Evolutionary conservation across 176 grass and related monocot genomes (phyloP).

Genomic region (Cocos nucifera): DNA sequence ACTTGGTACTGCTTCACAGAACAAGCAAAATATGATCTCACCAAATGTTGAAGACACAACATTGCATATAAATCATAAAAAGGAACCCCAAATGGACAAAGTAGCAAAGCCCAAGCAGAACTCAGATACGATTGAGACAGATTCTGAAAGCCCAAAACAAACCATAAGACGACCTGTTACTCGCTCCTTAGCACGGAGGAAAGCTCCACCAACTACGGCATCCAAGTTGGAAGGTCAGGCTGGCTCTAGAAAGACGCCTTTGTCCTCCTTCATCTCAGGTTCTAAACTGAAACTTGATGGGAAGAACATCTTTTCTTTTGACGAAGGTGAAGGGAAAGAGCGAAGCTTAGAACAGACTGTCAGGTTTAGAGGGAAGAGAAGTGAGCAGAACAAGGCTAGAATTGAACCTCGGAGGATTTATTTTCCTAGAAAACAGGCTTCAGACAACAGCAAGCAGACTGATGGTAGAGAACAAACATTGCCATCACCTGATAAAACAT

Average conservation of each 20-base stretch:
- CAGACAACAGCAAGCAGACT: constrained; percentile 15
- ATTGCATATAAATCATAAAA: constrained; percentile 2
- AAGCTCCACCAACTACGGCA: constrained; percentile 25
- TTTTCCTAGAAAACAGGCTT: constrained; percentile 22
- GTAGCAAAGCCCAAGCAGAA: constrained; percentile 44
- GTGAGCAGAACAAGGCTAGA: constrained; percentile 23
- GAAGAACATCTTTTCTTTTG: constrained; percentile 42
- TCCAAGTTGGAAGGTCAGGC: constrained; percentile 27
- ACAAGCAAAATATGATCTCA: not conserved
- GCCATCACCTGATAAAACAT: constrained; percentile 30
- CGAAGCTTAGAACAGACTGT: constrained; percentile 26
- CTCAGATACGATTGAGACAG: constrained; percentile 84
- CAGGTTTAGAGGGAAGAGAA: constrained; percentile 29
- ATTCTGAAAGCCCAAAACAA: constrained; percentile 65
- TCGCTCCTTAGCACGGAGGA: constrained; percentile 35
- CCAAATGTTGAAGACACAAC: not conserved
- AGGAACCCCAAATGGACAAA: constrained; percentile 4
- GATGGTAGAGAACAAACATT: constrained; percentile 28
- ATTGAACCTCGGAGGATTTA: constrained; percentile 27
- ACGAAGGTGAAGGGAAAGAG: constrained; percentile 29
- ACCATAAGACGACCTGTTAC: constrained; percentile 53
- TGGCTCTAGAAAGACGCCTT: constrained; percentile 45
- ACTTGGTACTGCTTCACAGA: constrained; percentile 67
- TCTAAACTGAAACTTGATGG: constrained; percentile 34
- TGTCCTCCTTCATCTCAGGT: constrained; percentile 43